Base-by-base conservation (phyloP, 371 early-diverging fungal species). In the Syncephalastrum sp. region DNA sequence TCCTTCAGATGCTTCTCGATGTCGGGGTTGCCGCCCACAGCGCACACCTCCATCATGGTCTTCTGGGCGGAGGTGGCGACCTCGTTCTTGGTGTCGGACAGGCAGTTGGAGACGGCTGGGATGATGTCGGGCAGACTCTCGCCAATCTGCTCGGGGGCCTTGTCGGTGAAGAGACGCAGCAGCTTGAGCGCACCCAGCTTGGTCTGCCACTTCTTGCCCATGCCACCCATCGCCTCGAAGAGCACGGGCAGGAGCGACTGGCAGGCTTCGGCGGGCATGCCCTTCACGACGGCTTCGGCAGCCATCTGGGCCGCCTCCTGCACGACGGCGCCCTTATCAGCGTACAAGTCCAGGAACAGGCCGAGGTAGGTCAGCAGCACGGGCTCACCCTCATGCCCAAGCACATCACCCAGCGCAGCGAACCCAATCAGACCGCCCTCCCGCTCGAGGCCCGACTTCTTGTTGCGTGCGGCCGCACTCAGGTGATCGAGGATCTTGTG, bases 121-220 rank as follows among this genome's bases (percentile, higher is more conserved):
- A 89, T 85, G 50, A 91, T 83, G 50, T 83, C 83, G 17, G 89
- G 89, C 27, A 91, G 71, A 27, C 71, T 69, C 49, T 74, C 72
- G 57, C 84, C 87, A 54, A 89, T 82, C 56, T 86, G 88, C 19
- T 78, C 81, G 24, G 90, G 86, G 15, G 85, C 84, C 16, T 62
- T 73, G 38, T 74, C 66, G 42, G 86, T 82, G 42, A 85, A 77
- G 41, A 70, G 68, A 13, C 70, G 67, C 13, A 91, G 57, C 8
- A 84, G 53, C 53, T 86, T 76, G 41, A 89, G 65, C 17, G 88
- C 87, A 47, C 82, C 89, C 21, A 85, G 76, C 66, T 86, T 84
- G 46, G 88, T 86, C 70, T 91, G 90, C 91, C 90, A 90, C 60
- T 90, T 90, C 65, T 86, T 88, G 56, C 82, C 75, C 17, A 43